These are phyloP conservation scores for Nicotiana undulata DNA, from an alignment of 257 asterid species.

Conservation along the genomic window DNA sequence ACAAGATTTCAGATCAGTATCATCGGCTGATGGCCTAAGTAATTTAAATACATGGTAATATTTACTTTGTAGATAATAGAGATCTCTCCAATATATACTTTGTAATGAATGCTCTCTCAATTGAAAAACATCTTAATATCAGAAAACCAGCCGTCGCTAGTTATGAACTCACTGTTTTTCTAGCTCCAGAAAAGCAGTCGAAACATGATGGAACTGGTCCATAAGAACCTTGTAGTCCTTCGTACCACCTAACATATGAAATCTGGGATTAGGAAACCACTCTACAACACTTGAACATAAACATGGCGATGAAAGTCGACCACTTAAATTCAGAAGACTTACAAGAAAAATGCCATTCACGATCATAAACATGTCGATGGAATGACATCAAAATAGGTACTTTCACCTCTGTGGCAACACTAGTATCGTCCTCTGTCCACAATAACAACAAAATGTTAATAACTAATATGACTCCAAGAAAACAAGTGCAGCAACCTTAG, in stretches of 20 bases:
- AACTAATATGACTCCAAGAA: not conserved
- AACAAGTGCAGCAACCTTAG: not conserved
- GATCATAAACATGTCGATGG: conserved; percentile 71
- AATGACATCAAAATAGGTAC: conserved; percentile 78
- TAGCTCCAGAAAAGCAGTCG: conserved; percentile 86
- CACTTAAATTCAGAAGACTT: conserved; percentile 30
- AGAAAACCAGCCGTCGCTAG: conserved; percentile 5
- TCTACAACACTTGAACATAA: not conserved
- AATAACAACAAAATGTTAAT: conserved; percentile 8
- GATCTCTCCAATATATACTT: too few species aligned
- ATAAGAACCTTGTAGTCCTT: conserved; percentile 83
- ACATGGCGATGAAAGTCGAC: not conserved
- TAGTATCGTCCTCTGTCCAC: conserved; percentile 91
- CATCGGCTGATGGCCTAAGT: not conserved
- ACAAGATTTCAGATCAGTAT: not conserved
- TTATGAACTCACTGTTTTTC: conserved; percentile 44
- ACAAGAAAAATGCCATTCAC: conserved; percentile 93
- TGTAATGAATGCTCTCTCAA: not conserved
- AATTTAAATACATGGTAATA: not conserved
- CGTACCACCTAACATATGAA: conserved; percentile 57
- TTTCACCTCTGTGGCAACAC: conserved; percentile 74
- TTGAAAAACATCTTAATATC: not conserved
- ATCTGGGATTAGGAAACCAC: not conserved
- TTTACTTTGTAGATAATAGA: too few species aligned
- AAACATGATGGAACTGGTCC: conserved; percentile 85